phyloP scores from a whole-genome alignment of 345 rosid genomes.

The Chamaenerion angustifolium region DNA sequence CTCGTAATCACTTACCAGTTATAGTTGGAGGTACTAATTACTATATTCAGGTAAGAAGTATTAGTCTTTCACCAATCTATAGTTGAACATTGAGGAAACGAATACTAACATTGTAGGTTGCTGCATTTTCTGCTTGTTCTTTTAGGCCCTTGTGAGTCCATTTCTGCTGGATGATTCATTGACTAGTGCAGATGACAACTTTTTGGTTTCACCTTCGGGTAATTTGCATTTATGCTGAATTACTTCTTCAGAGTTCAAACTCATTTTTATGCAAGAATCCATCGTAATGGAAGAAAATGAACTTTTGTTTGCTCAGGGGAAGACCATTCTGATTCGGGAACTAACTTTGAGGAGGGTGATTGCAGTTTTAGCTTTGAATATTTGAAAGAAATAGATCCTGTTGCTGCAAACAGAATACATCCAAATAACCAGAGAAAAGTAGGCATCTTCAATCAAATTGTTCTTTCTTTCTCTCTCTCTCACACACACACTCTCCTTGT shows the following conservation, averaged over 20 bases:
- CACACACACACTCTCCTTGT: no score
- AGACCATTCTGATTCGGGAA: conserved; percentile 15
- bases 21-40: conserved; percentile 92
- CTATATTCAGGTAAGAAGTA: conserved; percentile 64
- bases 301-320: conserved; percentile 17
- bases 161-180: conserved; percentile 63
- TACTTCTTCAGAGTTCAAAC: background rate
- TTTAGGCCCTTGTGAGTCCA: conserved; percentile 70
- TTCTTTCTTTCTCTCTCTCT: no score
- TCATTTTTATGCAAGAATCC: no score
- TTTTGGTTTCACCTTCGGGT: conserved; percentile 30
- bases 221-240: conserved; percentile 4
- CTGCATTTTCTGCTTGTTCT: conserved; percentile 1
- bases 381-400: conserved; percentile 74
- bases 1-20: conserved; percentile 63
- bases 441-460: conserved; percentile 1
- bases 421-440: conserved; percentile 89
- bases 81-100: background rate
- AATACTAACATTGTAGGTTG: background rate
- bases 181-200: conserved; percentile 23
- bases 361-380: conserved; percentile 30
- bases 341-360: conserved; percentile 17
- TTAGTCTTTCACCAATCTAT: background rate
- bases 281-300: no score
- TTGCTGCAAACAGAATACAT: conserved; percentile 80